Conservation (phyloP, 768 basidiomycete genomes). For the Lactarius tabidus region DNA sequence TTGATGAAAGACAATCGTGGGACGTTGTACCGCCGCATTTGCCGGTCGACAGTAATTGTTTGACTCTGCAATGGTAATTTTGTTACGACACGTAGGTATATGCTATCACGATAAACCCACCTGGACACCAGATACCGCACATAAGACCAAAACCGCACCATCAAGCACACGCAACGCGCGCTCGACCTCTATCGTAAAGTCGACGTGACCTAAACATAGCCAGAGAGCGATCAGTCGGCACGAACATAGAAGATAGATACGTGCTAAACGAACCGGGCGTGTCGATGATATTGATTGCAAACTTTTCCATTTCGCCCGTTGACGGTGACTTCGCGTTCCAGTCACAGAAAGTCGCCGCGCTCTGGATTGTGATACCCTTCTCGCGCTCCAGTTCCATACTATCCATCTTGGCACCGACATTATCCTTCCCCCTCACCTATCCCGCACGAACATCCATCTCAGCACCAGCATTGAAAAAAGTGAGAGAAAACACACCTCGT, state of each 20-base stretch:
- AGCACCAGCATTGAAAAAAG: background rate
- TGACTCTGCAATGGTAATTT: constrained; percentile 58
- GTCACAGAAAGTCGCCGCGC: constrained; percentile 97
- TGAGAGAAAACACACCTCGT: constrained; percentile 76
- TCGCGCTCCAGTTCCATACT: constrained; percentile 98
- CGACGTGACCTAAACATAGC: constrained; percentile 79
- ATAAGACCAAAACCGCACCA: constrained; percentile 93
- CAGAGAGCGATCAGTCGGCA: background rate
- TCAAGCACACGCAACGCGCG: constrained; percentile 93
- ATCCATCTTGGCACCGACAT: constrained; percentile 99
- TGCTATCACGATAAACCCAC: constrained; percentile 36
- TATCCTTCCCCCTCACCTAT: constrained; percentile 88
- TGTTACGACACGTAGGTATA: background rate
- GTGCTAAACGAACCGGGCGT: constrained; percentile 67
- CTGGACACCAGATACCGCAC: constrained; percentile 96
- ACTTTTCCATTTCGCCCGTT: constrained; percentile 68
- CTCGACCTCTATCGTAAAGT: constrained; percentile 99
- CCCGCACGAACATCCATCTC: background rate
- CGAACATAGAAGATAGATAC: background rate
- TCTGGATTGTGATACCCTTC: constrained; percentile 99
- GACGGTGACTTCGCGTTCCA: constrained; percentile 73
- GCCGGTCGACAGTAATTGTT: constrained; percentile 97
- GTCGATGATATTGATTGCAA: constrained; percentile 96
- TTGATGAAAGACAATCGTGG: constrained; percentile 96
- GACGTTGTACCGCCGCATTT: constrained; percentile 96